A percentile compares a stretch with the other conserved stretches of the same genome.
phyloP scores from a whole-genome alignment of 176 grass and related monocot species.

The Melocanna baccifera region DNA sequence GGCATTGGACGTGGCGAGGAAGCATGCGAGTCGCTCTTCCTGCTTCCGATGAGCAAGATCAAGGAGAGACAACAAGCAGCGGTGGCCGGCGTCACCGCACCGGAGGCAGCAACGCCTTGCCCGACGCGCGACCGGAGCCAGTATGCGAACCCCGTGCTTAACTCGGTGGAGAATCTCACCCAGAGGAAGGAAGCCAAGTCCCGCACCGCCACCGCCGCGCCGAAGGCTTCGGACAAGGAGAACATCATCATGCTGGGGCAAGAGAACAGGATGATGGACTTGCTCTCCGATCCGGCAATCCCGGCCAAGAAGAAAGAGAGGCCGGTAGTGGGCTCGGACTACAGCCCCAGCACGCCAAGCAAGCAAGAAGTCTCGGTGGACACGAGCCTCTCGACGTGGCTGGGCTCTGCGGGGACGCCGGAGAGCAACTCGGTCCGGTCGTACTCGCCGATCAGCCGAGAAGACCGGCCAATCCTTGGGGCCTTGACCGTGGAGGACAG shows the following conservation, averaged over 20 bases:
- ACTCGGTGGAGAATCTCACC: conserved; percentile 70
- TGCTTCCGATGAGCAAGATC: conserved; percentile 48
- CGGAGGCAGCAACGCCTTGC: background rate
- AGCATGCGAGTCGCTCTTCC: conserved; percentile 83
- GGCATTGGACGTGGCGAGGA: conserved; percentile 61
- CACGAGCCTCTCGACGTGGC: conserved; percentile 88
- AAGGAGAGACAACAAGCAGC: conserved; percentile 18
- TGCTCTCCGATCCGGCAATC: conserved; percentile 9
- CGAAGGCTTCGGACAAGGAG: conserved; percentile 62
- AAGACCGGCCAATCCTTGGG: conserved; percentile 83
- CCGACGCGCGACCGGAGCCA: conserved; percentile 45
- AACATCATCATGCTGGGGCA: conserved; percentile 15
- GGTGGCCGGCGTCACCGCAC: background rate
- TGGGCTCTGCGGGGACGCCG: conserved; percentile 45
- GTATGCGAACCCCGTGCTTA: conserved; percentile 38
- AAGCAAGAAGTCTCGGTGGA: conserved; percentile 76
- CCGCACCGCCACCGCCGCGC: background rate
- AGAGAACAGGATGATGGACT: conserved; percentile 41
- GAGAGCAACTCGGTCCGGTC: conserved; percentile 50
- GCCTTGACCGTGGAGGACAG: conserved; percentile 84
- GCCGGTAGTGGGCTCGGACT: conserved; percentile 6
- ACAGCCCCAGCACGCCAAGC: conserved; percentile 48
- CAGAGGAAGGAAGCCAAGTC: conserved; percentile 75
- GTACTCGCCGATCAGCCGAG: conserved; percentile 56
- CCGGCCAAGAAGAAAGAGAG: conserved; percentile 24